Conservation (phyloP, 169 alveolate species). For the Haemoproteus tartakovskyi region DNA sequence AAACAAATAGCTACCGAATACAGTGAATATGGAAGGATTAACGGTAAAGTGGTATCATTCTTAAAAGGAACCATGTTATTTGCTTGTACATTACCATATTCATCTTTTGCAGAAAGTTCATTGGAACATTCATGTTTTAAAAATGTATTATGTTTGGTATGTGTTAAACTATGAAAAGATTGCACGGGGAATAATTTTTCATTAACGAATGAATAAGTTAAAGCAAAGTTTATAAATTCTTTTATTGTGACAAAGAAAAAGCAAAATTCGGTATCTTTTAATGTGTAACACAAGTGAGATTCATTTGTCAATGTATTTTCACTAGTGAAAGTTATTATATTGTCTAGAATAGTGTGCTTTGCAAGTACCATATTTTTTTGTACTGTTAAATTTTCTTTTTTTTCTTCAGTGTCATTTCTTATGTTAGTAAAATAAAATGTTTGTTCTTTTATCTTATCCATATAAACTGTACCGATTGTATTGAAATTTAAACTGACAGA, state of each 20-base stretch:
- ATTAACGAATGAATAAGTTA: conserved; percentile 22
- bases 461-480: no score
- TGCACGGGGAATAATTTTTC: conserved; percentile 5
- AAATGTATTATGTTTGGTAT: conserved; percentile 27
- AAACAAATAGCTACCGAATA: conserved; percentile 24
- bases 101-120: conserved; percentile 4
- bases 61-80: conserved; percentile 9
- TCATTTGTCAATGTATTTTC: conserved; percentile 11
- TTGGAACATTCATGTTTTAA: conserved; percentile 53
- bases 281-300: conserved; percentile 12
- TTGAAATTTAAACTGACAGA: no score
- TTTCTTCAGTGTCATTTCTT: no score
- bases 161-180: conserved; percentile 16
- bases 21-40: no score
- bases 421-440: no score
- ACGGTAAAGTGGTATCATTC: conserved; percentile 11
- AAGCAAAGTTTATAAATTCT: conserved; percentile 6
- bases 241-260: conserved; percentile 7
- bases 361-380: no score
- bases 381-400: no score
- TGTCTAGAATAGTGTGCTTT: no score
- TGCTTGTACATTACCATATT: conserved; percentile 5
- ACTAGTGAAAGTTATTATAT: no score
- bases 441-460: no score
- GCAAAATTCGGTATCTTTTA: neutral